Evolutionary conservation across 2,329 filamentous ascomycete genomes (phyloP).

Genomic region (Chrysoporthe austroafricana): DNA sequence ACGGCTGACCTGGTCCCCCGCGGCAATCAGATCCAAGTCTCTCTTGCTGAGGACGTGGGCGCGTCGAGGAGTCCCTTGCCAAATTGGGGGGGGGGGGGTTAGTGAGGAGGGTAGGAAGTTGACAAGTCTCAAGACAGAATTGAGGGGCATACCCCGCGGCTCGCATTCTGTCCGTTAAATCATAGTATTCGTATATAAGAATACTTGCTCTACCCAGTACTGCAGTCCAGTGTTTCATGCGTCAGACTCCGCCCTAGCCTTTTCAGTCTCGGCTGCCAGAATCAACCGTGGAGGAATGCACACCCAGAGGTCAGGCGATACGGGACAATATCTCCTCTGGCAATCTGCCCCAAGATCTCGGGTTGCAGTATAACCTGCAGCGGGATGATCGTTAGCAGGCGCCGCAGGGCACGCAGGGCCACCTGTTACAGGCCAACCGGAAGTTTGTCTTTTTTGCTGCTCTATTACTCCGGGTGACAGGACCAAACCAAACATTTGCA

Average conservation of each 20-base stretch:
- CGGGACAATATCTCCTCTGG: background rate
- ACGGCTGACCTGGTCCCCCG: background rate
- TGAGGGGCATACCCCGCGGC: slow-evolving; percentile 2
- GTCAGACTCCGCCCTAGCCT: too few relatives aligned
- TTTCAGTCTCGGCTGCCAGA: too few relatives aligned
- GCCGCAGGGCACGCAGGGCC: background rate
- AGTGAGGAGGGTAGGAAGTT: background rate
- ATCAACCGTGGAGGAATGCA: background rate
- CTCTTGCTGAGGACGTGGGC: background rate
- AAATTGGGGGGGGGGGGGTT: background rate
- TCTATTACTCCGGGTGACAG: background rate
- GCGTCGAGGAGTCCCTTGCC: background rate
- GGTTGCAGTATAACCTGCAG: slow-evolving; percentile 1
- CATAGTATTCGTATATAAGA: background rate
- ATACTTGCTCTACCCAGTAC: background rate
- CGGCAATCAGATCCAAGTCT: background rate
- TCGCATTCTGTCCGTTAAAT: background rate
- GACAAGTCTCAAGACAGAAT: background rate
- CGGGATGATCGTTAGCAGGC: background rate
- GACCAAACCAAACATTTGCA: background rate
- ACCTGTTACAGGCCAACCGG: too few relatives aligned
- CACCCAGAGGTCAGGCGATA: background rate
- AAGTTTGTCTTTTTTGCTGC: background rate
- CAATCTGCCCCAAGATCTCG: background rate
- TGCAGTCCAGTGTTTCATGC: background rate